A percentile compares a stretch with the other conserved stretches of the same genome.
Evolutionary conservation across 208 protist species (phyloP).

Genomic region (Leishmania major): DNA sequence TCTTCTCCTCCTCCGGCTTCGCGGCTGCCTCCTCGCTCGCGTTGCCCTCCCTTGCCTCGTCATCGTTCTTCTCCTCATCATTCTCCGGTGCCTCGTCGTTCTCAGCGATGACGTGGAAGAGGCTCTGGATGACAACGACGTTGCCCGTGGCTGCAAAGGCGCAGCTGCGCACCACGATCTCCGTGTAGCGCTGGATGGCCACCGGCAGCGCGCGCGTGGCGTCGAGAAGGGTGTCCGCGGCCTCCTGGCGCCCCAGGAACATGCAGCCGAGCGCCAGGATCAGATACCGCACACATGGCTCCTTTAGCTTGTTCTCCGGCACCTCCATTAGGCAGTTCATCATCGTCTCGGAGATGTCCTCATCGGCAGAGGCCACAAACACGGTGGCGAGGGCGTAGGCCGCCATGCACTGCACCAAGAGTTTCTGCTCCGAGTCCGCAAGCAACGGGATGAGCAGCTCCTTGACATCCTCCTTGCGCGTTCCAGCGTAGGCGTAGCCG

Average conservation of each 20-base stretch:
- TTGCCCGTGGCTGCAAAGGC: slow-evolving; percentile 99
- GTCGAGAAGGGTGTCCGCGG: slow-evolving; percentile 93
- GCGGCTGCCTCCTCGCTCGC: not conserved
- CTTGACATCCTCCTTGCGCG: slow-evolving; percentile 92
- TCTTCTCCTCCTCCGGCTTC: slow-evolving; percentile 31
- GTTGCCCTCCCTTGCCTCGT: slow-evolving; percentile 15
- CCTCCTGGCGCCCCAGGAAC: slow-evolving; percentile 95
- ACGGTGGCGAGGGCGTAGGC: slow-evolving; percentile 97
- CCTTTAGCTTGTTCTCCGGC: slow-evolving; percentile 54
- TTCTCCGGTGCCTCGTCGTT: slow-evolving; percentile 67
- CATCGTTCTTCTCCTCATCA: slow-evolving; percentile 41
- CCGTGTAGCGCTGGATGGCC: slow-evolving; percentile 88
- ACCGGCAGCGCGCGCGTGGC: slow-evolving; percentile 81
- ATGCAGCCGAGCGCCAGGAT: slow-evolving; percentile 95
- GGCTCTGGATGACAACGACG: slow-evolving; percentile 97
- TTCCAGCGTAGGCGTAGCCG: slow-evolving; percentile 98
- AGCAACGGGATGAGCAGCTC: slow-evolving; percentile 95
- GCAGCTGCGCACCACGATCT: slow-evolving; percentile 95
- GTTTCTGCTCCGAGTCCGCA: slow-evolving; percentile 86
- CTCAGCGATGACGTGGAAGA: slow-evolving; percentile 96
- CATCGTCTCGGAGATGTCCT: slow-evolving; percentile 95
- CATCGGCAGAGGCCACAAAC: slow-evolving; percentile 96
- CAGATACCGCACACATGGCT: slow-evolving; percentile 90
- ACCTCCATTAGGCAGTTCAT: slow-evolving; percentile 93
- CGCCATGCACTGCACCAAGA: slow-evolving; percentile 95